phyloP scores from a whole-genome alignment of 1,284 basidiomycete genomes.

The Hemileccinum hortonii region DNA sequence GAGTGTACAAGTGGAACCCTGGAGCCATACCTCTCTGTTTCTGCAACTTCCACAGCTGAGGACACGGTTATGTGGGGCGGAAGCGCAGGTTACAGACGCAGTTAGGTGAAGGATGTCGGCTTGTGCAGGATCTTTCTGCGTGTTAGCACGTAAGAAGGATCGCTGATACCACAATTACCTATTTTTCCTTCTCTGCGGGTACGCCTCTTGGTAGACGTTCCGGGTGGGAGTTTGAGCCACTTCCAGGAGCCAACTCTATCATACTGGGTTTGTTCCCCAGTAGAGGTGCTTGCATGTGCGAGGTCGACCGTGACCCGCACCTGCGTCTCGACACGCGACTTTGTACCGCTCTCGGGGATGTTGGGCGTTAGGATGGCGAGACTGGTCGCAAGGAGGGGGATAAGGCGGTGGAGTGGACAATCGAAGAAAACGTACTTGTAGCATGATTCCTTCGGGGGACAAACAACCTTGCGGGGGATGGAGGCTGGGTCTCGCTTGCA shows the following conservation, averaged over 20 bases:
- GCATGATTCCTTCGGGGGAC: slow-evolving; percentile 70
- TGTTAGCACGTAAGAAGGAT: slow-evolving; percentile 19
- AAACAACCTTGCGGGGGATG: slow-evolving; percentile 56
- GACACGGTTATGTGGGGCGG: slow-evolving; percentile 75
- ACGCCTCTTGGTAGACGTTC: slow-evolving; percentile 79
- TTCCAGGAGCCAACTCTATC: slow-evolving; percentile 81
- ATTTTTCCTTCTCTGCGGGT: slow-evolving; percentile 86
- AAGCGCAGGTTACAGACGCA: slow-evolving; percentile 69
- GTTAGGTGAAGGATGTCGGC: slow-evolving; percentile 72
- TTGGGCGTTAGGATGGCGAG: slow-evolving; percentile 80
- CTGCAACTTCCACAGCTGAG: slow-evolving; percentile 84
- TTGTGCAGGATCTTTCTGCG: slow-evolving; percentile 60
- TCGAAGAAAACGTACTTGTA: slow-evolving; percentile 55
- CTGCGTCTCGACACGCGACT: slow-evolving; percentile 93
- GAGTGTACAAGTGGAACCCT: slow-evolving; percentile 6
- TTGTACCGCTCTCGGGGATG: slow-evolving; percentile 82
- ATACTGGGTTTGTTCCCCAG: slow-evolving; percentile 58
- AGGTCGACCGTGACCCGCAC: slow-evolving; percentile 79
- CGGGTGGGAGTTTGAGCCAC: slow-evolving; percentile 74
- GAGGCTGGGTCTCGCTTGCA: slow-evolving; percentile 53
- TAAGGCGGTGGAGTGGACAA: slow-evolving; percentile 18
- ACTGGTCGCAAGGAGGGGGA: slow-evolving; percentile 38
- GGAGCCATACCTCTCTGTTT: slow-evolving; percentile 67
- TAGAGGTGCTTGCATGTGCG: slow-evolving; percentile 62
- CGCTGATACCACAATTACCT: slow-evolving; percentile 44